phyloP scores from a whole-genome alignment of 2,329 filamentous ascomycete genomes.

The Talaromyces sp. region DNA sequence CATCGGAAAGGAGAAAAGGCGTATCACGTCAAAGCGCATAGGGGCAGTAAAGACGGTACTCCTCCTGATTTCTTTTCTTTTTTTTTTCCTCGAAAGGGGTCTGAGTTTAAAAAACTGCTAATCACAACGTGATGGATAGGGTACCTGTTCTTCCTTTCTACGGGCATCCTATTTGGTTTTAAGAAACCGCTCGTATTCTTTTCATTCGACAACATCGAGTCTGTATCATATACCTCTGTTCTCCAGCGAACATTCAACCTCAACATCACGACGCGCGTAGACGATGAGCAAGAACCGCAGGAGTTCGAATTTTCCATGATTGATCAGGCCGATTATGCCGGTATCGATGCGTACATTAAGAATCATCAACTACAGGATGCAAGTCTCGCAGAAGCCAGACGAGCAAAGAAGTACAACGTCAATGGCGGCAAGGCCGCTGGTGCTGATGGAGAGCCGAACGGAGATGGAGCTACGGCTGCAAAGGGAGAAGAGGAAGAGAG shows the following conservation, averaged over 20 bases:
- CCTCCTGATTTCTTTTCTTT: constrained; percentile 13
- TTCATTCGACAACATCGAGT: constrained; percentile 56
- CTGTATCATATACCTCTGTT: constrained; percentile 61
- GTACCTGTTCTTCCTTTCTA: constrained; percentile 61
- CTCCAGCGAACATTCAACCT: constrained; percentile 65
- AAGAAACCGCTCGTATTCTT: constrained; percentile 64
- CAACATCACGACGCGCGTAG: constrained; percentile 48
- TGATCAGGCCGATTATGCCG: constrained; percentile 60
- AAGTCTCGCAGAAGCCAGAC: constrained; percentile 57
- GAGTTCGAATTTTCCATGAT: constrained; percentile 64
- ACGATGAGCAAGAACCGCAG: constrained; percentile 41
- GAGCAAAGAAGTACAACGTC: constrained; percentile 58
- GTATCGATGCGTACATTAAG: constrained; percentile 61
- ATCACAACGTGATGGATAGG: constrained; percentile 38
- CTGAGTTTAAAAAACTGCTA: constrained; percentile 5
- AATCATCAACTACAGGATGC: constrained; percentile 60
- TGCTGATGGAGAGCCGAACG: constrained; percentile 27
- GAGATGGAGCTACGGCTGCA: constrained; percentile 27
- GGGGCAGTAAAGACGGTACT: constrained; percentile 62
- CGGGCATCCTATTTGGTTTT: constrained; percentile 61
- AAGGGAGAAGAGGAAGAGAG: constrained; percentile 50
- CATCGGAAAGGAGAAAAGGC: constrained; percentile 62
- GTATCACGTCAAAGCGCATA: constrained; percentile 61
- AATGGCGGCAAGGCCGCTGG: constrained; percentile 33
- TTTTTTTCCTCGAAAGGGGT: no score